These are phyloP conservation scores for Penicillium simplicissimum DNA, from an alignment of 495 filamentous ascomycete genomes.

Conservation along the genomic window DNA sequence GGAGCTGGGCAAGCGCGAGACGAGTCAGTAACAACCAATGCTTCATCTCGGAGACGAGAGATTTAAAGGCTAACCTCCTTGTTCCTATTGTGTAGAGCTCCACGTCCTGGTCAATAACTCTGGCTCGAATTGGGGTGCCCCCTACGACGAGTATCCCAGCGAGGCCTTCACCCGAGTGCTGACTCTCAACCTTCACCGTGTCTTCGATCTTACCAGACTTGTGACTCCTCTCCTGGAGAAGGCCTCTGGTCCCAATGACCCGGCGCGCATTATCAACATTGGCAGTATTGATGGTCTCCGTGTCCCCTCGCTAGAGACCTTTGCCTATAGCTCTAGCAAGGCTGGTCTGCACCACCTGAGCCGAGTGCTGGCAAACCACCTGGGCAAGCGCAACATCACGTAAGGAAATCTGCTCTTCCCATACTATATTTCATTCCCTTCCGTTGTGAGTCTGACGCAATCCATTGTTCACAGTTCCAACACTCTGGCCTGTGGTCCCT, in stretches of 20 bases:
- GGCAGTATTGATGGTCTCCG: conserved; percentile 70
- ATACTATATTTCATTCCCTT: no score
- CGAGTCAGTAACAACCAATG: conserved; percentile 43
- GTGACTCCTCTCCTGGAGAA: conserved; percentile 71
- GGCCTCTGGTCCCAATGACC: conserved; percentile 46
- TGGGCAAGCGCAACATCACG: conserved; percentile 71
- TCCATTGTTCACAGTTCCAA: conserved; percentile 46
- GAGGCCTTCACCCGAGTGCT: conserved; percentile 71
- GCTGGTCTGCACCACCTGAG: conserved; percentile 73
- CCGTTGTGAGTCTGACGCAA: conserved; percentile 6
- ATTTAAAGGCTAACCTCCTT: conserved; percentile 4
- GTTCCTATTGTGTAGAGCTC: conserved; percentile 47
- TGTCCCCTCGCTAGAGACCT: conserved; percentile 70
- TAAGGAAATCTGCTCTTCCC: conserved; percentile 28
- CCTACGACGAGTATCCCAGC: conserved; percentile 66
- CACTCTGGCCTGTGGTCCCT: conserved; percentile 75
- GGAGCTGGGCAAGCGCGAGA: conserved; percentile 63
- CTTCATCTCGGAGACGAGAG: background rate
- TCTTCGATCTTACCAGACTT: conserved; percentile 75
- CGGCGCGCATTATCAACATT: conserved; percentile 73
- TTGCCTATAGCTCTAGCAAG: conserved; percentile 74
- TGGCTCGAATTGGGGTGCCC: conserved; percentile 70
- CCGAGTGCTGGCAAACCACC: conserved; percentile 68
- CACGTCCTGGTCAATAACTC: conserved; percentile 82
- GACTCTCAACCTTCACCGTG: conserved; percentile 76